These are phyloP conservation scores for Phytophthora quininea DNA, from an alignment of 352 stramenopile genomes.

Conservation along the genomic window DNA sequence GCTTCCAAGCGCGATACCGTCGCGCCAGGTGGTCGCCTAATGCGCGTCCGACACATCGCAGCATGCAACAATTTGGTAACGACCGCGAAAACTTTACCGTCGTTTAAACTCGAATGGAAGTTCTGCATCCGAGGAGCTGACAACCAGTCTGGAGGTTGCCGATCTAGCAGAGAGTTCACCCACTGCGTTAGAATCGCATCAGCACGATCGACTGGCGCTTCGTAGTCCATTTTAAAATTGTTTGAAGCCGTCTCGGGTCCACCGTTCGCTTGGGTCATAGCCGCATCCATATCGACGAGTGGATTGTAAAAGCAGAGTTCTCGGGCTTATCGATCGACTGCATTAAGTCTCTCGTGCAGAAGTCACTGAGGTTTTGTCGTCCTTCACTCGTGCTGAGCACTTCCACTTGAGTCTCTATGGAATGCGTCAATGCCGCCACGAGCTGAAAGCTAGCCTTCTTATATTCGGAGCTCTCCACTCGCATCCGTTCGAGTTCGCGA, in stretches of 20 bases:
- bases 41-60: slow-evolving; percentile 61
- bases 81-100: slow-evolving; percentile 59
- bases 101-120: slow-evolving; percentile 68
- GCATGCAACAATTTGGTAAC: slow-evolving; percentile 71
- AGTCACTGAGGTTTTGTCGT: slow-evolving; percentile 60
- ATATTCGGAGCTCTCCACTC: slow-evolving; percentile 62
- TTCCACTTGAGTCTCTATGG: slow-evolving; percentile 67
- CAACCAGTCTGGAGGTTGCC: slow-evolving; percentile 60
- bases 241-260: slow-evolving; percentile 6
- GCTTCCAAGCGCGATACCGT: slow-evolving; percentile 55
- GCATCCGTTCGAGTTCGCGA: slow-evolving; percentile 60
- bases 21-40: slow-evolving; percentile 33
- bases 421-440: slow-evolving; percentile 43
- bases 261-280: slow-evolving; percentile 1
- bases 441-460: slow-evolving; percentile 80
- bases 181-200: slow-evolving; percentile 80
- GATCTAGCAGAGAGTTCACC: slow-evolving; percentile 65
- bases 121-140: slow-evolving; percentile 56
- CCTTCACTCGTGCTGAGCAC: slow-evolving; percentile 65
- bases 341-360: slow-evolving; percentile 71
- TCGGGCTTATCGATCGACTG: slow-evolving; percentile 70
- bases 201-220: slow-evolving; percentile 64
- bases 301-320: slow-evolving; percentile 64
- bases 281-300: slow-evolving; percentile 49
- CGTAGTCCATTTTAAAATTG: slow-evolving; percentile 40